Percentiles rank a stretch among this genome's conserved stretches.
phyloP scores from a whole-genome alignment of 371 early-diverging fungal genomes.

The Haplosporangium sp. region DNA sequence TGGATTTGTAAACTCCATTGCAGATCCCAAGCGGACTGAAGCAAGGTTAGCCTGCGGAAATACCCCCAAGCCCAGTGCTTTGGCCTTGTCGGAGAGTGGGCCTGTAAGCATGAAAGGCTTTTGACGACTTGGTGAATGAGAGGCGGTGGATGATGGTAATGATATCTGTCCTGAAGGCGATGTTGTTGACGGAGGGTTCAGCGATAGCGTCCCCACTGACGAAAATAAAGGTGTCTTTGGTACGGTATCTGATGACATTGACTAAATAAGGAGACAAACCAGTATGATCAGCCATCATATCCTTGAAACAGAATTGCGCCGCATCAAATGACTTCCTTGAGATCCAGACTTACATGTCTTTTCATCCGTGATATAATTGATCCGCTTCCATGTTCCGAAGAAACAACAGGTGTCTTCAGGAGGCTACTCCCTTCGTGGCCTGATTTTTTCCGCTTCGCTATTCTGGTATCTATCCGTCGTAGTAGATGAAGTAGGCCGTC shows the following conservation, averaged over 20 bases:
- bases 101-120: background rate
- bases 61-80: constrained; percentile 25
- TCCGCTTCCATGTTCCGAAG: background rate
- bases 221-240: too few relatives aligned
- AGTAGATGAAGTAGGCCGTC: background rate
- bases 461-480: constrained; percentile 12
- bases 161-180: background rate
- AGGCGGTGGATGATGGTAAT: background rate
- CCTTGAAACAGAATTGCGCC: too few relatives aligned
- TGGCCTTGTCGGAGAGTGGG: constrained; percentile 10
- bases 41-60: constrained; percentile 33
- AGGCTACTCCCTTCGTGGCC: background rate
- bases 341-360: constrained; percentile 17
- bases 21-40: constrained; percentile 11
- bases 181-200: too few relatives aligned
- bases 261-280: too few relatives aligned
- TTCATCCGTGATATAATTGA: constrained; percentile 33
- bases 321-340: too few relatives aligned
- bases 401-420: background rate
- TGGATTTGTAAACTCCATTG: constrained; percentile 14
- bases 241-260: too few relatives aligned
- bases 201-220: too few relatives aligned
- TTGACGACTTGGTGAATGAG: background rate
- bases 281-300: too few relatives aligned
- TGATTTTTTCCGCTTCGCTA: constrained; percentile 21